Percentiles rank a stretch among this genome's conserved stretches.
These are phyloP conservation scores for Pichia heedii DNA, from an alignment of 805 yeast genomes.

Conservation along the genomic window DNA sequence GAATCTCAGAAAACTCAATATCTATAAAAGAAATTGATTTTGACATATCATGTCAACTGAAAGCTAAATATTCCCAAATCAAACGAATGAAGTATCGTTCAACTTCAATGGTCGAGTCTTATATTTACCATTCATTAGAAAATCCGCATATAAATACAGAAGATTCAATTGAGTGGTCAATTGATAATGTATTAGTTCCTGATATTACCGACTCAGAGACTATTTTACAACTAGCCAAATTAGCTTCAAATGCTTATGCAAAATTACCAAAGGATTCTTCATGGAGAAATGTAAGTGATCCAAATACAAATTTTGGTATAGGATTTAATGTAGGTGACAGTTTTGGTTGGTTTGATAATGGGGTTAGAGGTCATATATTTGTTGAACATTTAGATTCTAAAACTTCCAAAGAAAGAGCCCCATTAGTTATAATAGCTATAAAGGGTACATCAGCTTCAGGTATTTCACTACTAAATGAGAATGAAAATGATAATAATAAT, in stretches of 20 bases:
- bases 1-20: neutral
- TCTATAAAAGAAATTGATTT: conserved; percentile 2
- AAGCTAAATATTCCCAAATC: conserved; percentile 10
- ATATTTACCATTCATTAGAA: conserved; percentile 46
- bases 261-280: conserved; percentile 66
- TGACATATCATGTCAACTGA: conserved; percentile 12
- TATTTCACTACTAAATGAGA: conserved; percentile 17
- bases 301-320: conserved; percentile 4
- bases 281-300: conserved; percentile 57
- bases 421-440: conserved; percentile 58
- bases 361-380: conserved; percentile 87
- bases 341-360: conserved; percentile 83
- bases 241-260: conserved; percentile 90
- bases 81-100: conserved; percentile 36
- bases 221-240: conserved; percentile 63
- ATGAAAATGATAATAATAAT: conserved; percentile 37
- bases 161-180: conserved; percentile 57
- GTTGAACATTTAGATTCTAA: conserved; percentile 36
- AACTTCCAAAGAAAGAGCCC: conserved; percentile 20
- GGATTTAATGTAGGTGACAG: conserved; percentile 45
- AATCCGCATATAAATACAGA: conserved; percentile 25
- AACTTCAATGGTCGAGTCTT: conserved; percentile 61
- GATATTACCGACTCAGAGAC: conserved; percentile 69
- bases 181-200: conserved; percentile 51
- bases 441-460: conserved; percentile 91